Evolutionary conservation across 805 yeast genomes (phyloP), one percentile per base, ranked within the genome.

Genomic region (Schwanniomyces vanrijiae): DNA sequence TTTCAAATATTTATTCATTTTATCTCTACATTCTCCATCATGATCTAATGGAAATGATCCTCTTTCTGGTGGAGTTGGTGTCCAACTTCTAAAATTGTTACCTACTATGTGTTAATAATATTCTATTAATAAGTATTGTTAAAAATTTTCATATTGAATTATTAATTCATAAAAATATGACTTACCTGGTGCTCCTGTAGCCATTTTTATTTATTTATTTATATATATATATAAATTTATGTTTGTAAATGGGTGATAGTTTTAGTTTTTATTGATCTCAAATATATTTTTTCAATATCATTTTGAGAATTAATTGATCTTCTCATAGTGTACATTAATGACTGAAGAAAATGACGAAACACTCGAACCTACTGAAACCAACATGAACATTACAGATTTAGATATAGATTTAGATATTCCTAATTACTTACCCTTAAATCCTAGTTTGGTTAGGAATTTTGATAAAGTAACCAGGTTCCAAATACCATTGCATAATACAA

Each of bases 31-130:
- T 53, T 94, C 98, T 6, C 84, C 85, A 50, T 67, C 73, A 60
- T 92, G 99, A 60, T 92, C 99, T 39, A 92, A 71, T 0, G 98
- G 99, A 66, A 92, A 92, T 0, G 98, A 89, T 0, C 99, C 99
- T 55, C 97, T 73, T 54, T 92, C 96, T 2, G 99, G 99, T 19
- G 99, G 96, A 0, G 92, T 86, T 8, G 97, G 96, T 11, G 82
- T 74, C 74, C 86, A 77, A 37, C 60, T 52, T 47, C 64, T 56
- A 43, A 63, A 64, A 41, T 54, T 61, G 7, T 64, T 65, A 28
- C 69, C 62, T 56, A 24, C 3, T 20, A 41, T 11, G 11, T 6
- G 50, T 43, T 47, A 50, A 53, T 49, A 31, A 6, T 11, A 14
- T 5, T 6, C 5, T 6, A 13, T 13, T 29, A 29, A 13, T 6